Conservation (phyloP, 176 grass and related monocot species). For the Tuctoria greenei region DNA sequence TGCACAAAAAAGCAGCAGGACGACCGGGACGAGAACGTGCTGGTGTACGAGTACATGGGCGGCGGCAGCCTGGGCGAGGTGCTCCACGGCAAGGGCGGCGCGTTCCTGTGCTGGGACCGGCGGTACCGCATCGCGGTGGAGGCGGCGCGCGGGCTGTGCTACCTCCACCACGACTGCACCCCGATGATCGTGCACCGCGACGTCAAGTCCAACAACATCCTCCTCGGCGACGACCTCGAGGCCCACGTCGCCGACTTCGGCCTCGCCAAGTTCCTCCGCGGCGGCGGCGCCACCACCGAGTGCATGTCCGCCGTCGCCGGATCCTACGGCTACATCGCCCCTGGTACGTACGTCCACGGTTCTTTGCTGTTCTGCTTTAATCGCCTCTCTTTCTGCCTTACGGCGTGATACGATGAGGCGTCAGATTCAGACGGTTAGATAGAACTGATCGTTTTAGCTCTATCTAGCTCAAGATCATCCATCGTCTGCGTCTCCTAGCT, state of each 20-base stretch:
- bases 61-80: slow-evolving; percentile 72
- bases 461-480: not conserved
- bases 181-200: slow-evolving; percentile 49
- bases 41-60: slow-evolving; percentile 98
- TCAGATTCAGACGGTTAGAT: slow-evolving; percentile 25
- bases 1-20: slow-evolving; percentile 22
- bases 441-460: not conserved
- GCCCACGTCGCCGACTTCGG: not conserved
- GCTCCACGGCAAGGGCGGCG: slow-evolving; percentile 75
- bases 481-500: not conserved
- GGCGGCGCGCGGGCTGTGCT: slow-evolving; percentile 88
- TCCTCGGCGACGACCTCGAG: not conserved
- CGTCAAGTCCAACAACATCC: not conserved
- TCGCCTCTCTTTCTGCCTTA: not conserved
- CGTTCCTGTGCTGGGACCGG: slow-evolving; percentile 60
- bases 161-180: slow-evolving; percentile 89
- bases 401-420: not conserved
- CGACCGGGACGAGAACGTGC: slow-evolving; percentile 36
- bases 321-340: slow-evolving; percentile 97
- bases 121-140: slow-evolving; percentile 76
- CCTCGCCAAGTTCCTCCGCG: not conserved
- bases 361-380: not conserved
- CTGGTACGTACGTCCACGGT: slow-evolving; percentile 57
- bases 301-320: slow-evolving; percentile 97
- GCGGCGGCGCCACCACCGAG: slow-evolving; percentile 46